Base-by-base conservation (phyloP, 2,329 filamentous ascomycete genomes). In the Colletotrichum chrysophilum region DNA sequence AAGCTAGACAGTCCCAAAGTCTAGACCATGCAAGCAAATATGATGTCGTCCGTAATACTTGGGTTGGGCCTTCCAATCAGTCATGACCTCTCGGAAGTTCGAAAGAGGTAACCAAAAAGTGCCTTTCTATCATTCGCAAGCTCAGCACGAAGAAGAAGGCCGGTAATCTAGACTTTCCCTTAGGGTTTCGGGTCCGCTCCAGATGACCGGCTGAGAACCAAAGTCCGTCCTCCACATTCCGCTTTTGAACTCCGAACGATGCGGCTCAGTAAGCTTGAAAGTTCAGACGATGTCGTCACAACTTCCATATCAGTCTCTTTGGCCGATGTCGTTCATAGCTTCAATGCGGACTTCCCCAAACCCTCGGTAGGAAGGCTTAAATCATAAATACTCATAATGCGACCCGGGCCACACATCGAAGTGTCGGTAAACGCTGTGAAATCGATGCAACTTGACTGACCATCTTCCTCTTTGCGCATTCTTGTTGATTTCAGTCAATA, bases 231-330 rank as follows among this genome's bases (percentile, higher is more conserved):
- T 24, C 26, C 38, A 21, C 32, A n/a, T 67, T 14, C 48, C 48
- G n/a, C 30, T 24, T 32, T 18, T 36, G 5, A 58, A 32, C 66
- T 55, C 66, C 30, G 66, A 21, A 26, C 8, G n/a, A 38, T 24
- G 10, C 7, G 32, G 14, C 34, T 30, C 28, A 26, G 12, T 36
- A 55, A 34, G 16, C 14, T 55, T 18, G 6, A 32, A 21, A 66
- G 8, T 43, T 74, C 43, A 43, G 71, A 74, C 38, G 71, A 58
- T 64, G 61, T 36, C 61, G 61, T 43, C 34, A 64, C 32, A 36
- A 21, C 9, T 26, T 64, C 34, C 34, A 24, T 18, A 26, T 38
- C 21, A 16, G 34, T 26, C 34, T 36, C 24, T 36, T 24, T 9
- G 32, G 61, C 34, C 34, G 61, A 64, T 10, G 34, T 38, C 24